Percentiles rank a stretch among this genome's conserved stretches.
phyloP scores from a whole-genome alignment of 1,284 basidiomycete species.

The Wallemia hederae region DNA sequence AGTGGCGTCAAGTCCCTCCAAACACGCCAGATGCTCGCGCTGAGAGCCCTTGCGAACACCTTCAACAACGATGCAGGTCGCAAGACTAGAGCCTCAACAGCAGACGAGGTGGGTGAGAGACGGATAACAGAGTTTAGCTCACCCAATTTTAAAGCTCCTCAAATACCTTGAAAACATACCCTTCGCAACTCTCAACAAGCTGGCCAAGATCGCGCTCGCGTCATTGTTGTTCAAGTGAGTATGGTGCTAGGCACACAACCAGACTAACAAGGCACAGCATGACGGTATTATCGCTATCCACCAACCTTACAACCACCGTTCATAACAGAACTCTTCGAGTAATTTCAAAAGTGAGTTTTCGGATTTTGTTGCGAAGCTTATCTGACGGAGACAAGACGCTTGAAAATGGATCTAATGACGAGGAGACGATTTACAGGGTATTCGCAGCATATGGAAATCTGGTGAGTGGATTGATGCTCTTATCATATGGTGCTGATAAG shows the following conservation, averaged over 20 bases:
- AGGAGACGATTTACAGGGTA: neutral
- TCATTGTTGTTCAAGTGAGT: slow-evolving; percentile 51
- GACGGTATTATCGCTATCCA: neutral
- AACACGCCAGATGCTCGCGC: slow-evolving; percentile 56
- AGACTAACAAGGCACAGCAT: neutral
- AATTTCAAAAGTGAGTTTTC: neutral
- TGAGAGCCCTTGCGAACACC: slow-evolving; percentile 53
- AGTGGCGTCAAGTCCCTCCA: slow-evolving; percentile 32
- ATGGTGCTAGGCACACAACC: neutral
- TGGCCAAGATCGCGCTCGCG: slow-evolving; percentile 38
- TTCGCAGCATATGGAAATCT: neutral
- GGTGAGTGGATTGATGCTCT: neutral
- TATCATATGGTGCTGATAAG: neutral
- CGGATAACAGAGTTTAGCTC: neutral
- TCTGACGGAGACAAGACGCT: neutral
- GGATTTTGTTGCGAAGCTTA: neutral
- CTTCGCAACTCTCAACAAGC: slow-evolving; percentile 30
- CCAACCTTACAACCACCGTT: neutral
- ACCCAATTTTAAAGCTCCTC: slow-evolving; percentile 22
- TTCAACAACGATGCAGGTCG: slow-evolving; percentile 25
- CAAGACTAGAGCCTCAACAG: slow-evolving; percentile 22
- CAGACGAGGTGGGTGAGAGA: slow-evolving; percentile 22
- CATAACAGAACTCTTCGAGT: neutral
- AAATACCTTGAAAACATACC: slow-evolving; percentile 23
- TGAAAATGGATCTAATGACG: neutral